Percentiles rank a stretch among this genome's conserved stretches.
Conservation (phyloP, 2,329 filamentous ascomycete genomes). For the Colletotrichum chrysophilum region DNA sequence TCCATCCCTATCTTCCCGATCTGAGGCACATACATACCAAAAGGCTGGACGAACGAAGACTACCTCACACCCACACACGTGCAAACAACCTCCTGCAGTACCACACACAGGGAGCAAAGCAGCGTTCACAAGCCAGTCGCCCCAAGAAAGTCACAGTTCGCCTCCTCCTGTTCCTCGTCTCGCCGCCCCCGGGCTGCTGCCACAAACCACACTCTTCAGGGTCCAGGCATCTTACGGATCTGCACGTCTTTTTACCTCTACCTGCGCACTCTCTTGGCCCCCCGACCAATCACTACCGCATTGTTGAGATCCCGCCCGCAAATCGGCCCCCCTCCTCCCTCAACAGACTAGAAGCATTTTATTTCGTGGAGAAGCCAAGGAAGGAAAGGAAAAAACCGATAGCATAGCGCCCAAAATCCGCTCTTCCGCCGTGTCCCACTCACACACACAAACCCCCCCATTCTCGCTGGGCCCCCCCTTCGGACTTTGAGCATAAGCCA, state of each 20-base stretch:
- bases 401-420: neutral
- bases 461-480: neutral
- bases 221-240: conserved; percentile 13
- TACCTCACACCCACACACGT: neutral
- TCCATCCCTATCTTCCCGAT: neutral
- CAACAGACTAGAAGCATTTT: conserved; percentile 15
- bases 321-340: neutral
- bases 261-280: neutral
- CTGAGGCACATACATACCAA: neutral
- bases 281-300: conserved; percentile 9
- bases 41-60: neutral
- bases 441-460: neutral
- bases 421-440: neutral
- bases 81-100: neutral
- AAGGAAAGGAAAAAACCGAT: neutral
- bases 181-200: neutral
- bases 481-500: conserved; percentile 7
- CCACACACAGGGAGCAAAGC: neutral
- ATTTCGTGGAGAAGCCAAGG: conserved; percentile 9
- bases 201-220: neutral
- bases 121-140: neutral
- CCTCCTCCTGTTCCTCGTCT: neutral
- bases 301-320: conserved; percentile 19
- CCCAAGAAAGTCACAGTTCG: neutral
- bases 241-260: neutral